Evolutionary conservation across 2,329 filamentous ascomycete genomes (phyloP).

Genomic region (Fusarium sp.): DNA sequence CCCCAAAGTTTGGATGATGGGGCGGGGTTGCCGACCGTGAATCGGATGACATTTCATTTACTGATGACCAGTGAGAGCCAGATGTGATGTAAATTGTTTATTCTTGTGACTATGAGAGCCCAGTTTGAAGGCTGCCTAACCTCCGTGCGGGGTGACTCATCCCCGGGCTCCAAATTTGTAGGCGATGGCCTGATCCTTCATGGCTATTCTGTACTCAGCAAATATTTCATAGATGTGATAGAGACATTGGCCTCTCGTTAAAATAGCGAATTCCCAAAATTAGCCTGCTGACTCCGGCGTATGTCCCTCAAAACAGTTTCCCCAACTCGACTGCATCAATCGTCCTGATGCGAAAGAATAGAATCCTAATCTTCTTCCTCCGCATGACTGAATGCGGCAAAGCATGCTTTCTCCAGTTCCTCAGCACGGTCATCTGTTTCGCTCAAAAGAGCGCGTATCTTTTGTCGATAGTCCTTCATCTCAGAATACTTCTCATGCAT

Average conservation of each 20-base stretch:
- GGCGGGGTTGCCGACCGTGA: neutral
- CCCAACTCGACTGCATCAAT: neutral
- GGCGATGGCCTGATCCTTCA: too few species aligned
- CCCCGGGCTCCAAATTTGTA: neutral
- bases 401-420: neutral
- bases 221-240: neutral
- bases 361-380: neutral
- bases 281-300: too few species aligned
- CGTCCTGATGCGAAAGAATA: neutral
- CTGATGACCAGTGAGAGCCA: rapidly evolving
- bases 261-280: too few species aligned
- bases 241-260: too few species aligned
- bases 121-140: neutral
- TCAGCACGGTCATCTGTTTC: neutral
- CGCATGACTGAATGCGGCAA: neutral
- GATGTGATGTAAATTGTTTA: rapidly evolving
- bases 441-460: rapidly evolving
- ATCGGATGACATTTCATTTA: neutral
- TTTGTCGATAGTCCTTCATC: neutral
- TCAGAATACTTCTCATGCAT: neutral
- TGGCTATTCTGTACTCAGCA: neutral
- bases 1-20: constrained; percentile 3
- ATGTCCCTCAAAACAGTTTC: neutral
- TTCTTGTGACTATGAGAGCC: too few species aligned
- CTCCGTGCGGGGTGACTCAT: neutral